Evolutionary conservation across 495 filamentous ascomycete species (phyloP).

Genomic region (Trichoderma parareesei): DNA sequence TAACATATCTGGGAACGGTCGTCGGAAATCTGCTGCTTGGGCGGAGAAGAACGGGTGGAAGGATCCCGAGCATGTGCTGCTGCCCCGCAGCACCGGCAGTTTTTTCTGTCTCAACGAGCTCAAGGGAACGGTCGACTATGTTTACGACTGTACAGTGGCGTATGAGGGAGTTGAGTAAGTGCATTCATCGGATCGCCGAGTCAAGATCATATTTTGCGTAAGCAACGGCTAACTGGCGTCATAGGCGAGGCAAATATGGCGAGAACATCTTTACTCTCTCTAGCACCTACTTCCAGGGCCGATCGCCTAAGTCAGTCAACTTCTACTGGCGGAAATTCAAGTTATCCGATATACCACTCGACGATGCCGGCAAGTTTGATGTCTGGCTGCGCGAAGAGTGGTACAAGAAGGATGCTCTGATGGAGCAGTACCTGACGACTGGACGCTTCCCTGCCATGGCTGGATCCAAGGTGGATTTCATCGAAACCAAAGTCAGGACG

Average conservation of each 20-base stretch:
- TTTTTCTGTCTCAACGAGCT: slow-evolving; percentile 70
- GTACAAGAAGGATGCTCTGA: slow-evolving; percentile 70
- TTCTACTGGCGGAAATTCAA: slow-evolving; percentile 75
- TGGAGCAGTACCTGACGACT: slow-evolving; percentile 61
- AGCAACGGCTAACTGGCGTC: slow-evolving; percentile 13
- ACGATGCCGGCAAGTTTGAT: slow-evolving; percentile 55
- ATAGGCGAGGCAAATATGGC: slow-evolving; percentile 59
- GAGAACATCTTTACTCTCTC: slow-evolving; percentile 68
- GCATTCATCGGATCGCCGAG: background rate
- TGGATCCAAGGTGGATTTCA: slow-evolving; percentile 26
- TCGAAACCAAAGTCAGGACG: slow-evolving; percentile 43
- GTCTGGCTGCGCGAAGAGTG: slow-evolving; percentile 68
- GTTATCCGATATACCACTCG: slow-evolving; percentile 56
- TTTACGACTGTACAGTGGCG: slow-evolving; percentile 80
- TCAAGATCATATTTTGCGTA: too few relatives aligned
- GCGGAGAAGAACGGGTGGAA: slow-evolving; percentile 58
- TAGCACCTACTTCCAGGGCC: slow-evolving; percentile 66
- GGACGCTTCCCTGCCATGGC: slow-evolving; percentile 55
- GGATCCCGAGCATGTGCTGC: slow-evolving; percentile 58
- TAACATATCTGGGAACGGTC: slow-evolving; percentile 60
- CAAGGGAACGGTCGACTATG: slow-evolving; percentile 60
- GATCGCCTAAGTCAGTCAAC: slow-evolving; percentile 74
- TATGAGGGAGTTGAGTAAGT: slow-evolving; percentile 76
- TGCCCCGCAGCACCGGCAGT: slow-evolving; percentile 69
- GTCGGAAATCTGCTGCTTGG: slow-evolving; percentile 55